A percentile compares a stretch with the other conserved stretches of the same genome.
These are phyloP conservation scores for Rhizophagus clarus DNA, from an alignment of 192 early-diverging fungal species.

Conservation along the genomic window DNA sequence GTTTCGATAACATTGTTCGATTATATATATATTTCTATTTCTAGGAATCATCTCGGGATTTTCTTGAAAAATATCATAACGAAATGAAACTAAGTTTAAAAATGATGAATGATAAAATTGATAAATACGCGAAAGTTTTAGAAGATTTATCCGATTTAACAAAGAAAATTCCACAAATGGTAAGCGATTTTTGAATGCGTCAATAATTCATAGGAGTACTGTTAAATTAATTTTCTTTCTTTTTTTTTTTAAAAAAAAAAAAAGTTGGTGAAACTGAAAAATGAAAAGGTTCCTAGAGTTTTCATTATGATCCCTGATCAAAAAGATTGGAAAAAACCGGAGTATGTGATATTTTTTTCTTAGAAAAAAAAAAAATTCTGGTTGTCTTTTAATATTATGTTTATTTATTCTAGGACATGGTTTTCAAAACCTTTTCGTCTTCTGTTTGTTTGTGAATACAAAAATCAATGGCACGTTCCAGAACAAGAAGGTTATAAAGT, in stretches of 20 bases:
- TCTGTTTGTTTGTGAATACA: neutral
- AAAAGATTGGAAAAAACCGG: neutral
- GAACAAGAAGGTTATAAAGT: neutral
- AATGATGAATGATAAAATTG: neutral
- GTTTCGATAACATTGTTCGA: neutral
- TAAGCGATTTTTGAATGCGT: neutral
- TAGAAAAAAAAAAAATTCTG: neutral
- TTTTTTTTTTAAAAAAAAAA: neutral
- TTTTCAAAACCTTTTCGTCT: neutral
- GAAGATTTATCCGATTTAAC: neutral
- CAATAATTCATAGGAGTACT: neutral
- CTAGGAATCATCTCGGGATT: neutral
- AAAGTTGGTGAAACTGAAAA: neutral
- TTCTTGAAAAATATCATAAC: neutral
- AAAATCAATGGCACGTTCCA: neutral
- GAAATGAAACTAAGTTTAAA: neutral
- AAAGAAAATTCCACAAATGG: neutral
- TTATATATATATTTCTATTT: neutral
- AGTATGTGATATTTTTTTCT: neutral
- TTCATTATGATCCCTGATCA: neutral
- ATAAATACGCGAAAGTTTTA: neutral
- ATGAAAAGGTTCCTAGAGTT: neutral
- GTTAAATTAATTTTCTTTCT: neutral
- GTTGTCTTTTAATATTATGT: neutral
- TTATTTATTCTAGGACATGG: neutral